These are phyloP conservation scores for Penicillium sp. DNA, from an alignment of 2,329 filamentous ascomycete species.

Conservation along the genomic window DNA sequence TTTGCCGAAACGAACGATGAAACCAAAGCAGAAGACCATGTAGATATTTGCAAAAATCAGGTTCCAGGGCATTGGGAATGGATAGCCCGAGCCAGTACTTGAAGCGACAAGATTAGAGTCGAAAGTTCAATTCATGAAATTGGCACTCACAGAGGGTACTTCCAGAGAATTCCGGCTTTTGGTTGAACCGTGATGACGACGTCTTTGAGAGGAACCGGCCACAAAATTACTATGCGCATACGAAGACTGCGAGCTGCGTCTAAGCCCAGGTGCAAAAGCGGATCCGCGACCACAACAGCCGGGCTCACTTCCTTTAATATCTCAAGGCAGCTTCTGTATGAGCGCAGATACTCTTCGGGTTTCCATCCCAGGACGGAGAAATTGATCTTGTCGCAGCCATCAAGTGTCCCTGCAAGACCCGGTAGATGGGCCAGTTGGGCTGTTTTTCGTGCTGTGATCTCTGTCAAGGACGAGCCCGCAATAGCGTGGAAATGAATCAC, in stretches of 20 bases:
- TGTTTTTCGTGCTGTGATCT: slow-evolving; percentile 35
- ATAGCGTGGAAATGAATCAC: slow-evolving; percentile 37
- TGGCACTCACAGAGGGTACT: slow-evolving; percentile 34
- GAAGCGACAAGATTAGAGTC: neutral
- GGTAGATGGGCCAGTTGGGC: slow-evolving; percentile 31
- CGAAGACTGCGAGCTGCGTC: slow-evolving; percentile 44
- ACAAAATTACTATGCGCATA: slow-evolving; percentile 41
- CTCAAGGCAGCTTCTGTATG: slow-evolving; percentile 41
- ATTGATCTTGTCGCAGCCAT: slow-evolving; percentile 32
- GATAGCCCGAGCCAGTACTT: slow-evolving; percentile 48
- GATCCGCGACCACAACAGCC: slow-evolving; percentile 47
- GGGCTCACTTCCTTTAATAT: slow-evolving; percentile 43
- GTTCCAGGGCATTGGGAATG: slow-evolving; percentile 50
- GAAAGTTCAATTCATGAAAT: neutral
- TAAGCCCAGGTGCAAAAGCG: slow-evolving; percentile 46
- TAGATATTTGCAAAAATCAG: slow-evolving; percentile 47
- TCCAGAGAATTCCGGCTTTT: slow-evolving; percentile 31
- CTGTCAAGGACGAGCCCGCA: slow-evolving; percentile 32
- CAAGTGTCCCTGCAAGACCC: slow-evolving; percentile 38
- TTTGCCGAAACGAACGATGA: slow-evolving; percentile 10
- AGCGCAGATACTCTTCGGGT: slow-evolving; percentile 42
- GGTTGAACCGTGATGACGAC: slow-evolving; percentile 44
- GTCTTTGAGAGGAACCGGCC: slow-evolving; percentile 50
- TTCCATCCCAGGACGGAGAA: slow-evolving; percentile 39
- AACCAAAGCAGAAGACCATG: slow-evolving; percentile 31